Percentiles rank a stretch among this genome's conserved stretches.
These are phyloP conservation scores for Phytomonas sp. DNA, from an alignment of 208 protist genomes.

Conservation along the genomic window DNA sequence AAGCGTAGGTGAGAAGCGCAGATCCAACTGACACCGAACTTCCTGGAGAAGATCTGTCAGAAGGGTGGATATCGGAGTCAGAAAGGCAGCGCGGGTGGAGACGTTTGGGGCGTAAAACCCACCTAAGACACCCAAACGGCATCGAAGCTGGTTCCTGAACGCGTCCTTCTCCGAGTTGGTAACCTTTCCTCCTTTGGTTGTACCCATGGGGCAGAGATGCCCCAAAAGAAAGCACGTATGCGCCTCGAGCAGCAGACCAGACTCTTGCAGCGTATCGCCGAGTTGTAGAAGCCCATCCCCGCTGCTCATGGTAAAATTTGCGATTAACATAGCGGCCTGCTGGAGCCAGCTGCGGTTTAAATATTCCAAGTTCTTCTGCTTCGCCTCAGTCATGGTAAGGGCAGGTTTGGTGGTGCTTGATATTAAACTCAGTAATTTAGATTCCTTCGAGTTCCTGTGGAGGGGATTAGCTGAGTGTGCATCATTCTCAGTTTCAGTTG, in stretches of 20 bases:
- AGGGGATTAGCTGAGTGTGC: neutral
- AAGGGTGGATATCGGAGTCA: constrained; percentile 46
- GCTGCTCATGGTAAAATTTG: constrained; percentile 59
- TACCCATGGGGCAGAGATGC: constrained; percentile 33
- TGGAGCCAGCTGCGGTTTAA: constrained; percentile 33
- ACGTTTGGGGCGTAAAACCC: constrained; percentile 41
- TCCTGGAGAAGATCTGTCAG: constrained; percentile 56
- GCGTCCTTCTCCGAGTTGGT: neutral
- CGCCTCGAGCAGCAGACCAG: constrained; percentile 39
- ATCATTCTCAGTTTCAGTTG: neutral
- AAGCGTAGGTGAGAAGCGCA: constrained; percentile 14
- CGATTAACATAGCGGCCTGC: constrained; percentile 46
- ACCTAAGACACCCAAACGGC: constrained; percentile 47
- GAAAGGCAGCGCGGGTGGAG: constrained; percentile 38
- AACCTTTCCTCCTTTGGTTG: constrained; percentile 1
- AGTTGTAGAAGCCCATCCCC: constrained; percentile 40
- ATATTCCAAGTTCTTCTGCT: constrained; percentile 12
- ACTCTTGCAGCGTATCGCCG: constrained; percentile 30
- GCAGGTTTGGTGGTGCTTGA: neutral
- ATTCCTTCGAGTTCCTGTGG: neutral
- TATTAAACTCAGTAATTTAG: neutral
- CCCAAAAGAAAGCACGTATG: constrained; percentile 69
- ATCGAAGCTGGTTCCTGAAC: constrained; percentile 30
- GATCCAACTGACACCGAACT: constrained; percentile 30
- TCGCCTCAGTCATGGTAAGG: neutral